Base-by-base conservation (phyloP, 2,329 filamentous ascomycete species). In the Nemania sp. region DNA sequence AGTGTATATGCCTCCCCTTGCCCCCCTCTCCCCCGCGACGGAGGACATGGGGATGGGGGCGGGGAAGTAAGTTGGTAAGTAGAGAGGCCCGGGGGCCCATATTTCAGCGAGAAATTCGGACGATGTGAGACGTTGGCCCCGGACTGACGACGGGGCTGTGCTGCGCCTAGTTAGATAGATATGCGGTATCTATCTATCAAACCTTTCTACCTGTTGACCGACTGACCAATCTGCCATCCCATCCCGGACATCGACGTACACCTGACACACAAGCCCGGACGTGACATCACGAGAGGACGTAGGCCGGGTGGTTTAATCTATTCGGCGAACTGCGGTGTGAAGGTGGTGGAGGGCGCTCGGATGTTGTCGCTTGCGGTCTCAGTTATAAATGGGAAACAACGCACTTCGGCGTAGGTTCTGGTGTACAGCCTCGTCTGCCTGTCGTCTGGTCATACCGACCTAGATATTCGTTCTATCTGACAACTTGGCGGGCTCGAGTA, bases 71-170 rank as follows among this genome's bases (percentile, higher is more conserved):
- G 29, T 32, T 5, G 32, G 32, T 35, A 35, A 11, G 41, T 29
- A 27, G 35, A 26, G n/a, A 32, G 47, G n/a, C 32, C 60, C n/a
- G n/a, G 52, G 41, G 38, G 27, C 41, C 5, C 13, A 15, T 32
- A 35, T 59, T 45, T 45, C 7, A n/a, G n/a, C n/a, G n/a, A 13
- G 29, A 49, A 27, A 56, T 29, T 61, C 63, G 63, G 56, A 65
- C 56, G 45, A 58, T 15, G 24, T 27, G 62, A 64, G 55, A 64
- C 62, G 55, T 47, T 32, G 51, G 6, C 22, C 27, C 38, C 47
- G 51, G 59, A 15, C 43, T 15, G 52, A 38, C 52, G 45, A 22
- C 22, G 63, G 51, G 57, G 64, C 56, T 55, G 41, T 60, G 29
- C 29, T 32, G 29, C 10, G 29, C 29, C n/a, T n/a, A n/a, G n/a